Percentiles rank a stretch among this genome's conserved stretches.
Conservation (phyloP, 2,329 filamentous ascomycete species). For the Aspergillus melleus region DNA sequence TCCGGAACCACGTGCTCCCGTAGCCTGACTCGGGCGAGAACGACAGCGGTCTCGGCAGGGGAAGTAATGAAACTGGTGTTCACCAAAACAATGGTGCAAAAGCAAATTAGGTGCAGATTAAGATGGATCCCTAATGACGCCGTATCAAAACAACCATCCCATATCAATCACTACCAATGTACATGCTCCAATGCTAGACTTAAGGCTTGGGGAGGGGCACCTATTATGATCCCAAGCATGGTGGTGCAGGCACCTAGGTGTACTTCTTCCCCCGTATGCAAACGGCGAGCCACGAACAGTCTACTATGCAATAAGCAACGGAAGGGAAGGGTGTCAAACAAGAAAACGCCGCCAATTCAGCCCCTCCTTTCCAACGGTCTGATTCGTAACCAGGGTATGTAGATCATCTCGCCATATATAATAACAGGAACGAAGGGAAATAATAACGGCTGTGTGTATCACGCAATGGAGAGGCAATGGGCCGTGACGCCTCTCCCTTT, state of each 20-base stretch:
- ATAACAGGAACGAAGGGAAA: constrained; percentile 15
- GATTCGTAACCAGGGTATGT: constrained; percentile 19
- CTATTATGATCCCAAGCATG: background rate
- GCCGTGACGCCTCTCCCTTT: background rate
- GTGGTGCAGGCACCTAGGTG: background rate
- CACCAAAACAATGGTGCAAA: constrained; percentile 3
- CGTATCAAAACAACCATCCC: constrained; percentile 17
- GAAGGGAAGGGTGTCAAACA: constrained; percentile 2
- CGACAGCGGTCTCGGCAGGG: too few species aligned
- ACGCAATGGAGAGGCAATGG: constrained; percentile 5
- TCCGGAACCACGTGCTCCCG: too few species aligned
- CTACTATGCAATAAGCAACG: background rate
- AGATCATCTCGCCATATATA: constrained; percentile 28
- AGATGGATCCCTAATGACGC: constrained; percentile 20
- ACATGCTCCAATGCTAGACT: constrained; percentile 19
- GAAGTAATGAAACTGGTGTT: background rate
- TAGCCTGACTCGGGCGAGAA: too few species aligned
- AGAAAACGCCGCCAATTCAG: constrained; percentile 4
- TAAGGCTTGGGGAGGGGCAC: background rate
- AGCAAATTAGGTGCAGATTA: constrained; percentile 10
- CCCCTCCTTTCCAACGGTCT: constrained; percentile 3
- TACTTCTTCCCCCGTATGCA: background rate
- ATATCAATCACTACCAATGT: constrained; percentile 24
- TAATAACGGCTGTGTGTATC: constrained; percentile 10
- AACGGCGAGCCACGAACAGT: background rate